These are phyloP conservation scores for Herpetomonas samuelpessoai DNA, from an alignment of 208 protist species.

Conservation along the genomic window DNA sequence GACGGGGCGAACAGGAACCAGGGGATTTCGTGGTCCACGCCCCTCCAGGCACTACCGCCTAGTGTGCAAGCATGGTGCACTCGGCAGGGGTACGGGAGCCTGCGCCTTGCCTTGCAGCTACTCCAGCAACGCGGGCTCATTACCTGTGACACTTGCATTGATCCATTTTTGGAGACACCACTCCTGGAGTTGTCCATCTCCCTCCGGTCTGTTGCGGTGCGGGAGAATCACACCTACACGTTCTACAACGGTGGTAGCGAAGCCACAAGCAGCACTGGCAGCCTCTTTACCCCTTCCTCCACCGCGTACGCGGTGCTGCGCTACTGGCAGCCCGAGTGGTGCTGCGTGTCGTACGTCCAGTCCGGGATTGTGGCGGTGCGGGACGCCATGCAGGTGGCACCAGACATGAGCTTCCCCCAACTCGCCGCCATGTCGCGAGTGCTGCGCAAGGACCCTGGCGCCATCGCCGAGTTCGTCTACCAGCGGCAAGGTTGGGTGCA, in stretches of 20 bases:
- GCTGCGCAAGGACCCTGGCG: constrained; percentile 25
- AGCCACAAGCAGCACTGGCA: too few relatives aligned
- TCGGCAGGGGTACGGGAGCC: constrained; percentile 29
- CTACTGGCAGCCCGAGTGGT: constrained; percentile 59
- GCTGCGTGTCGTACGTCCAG: constrained; percentile 3
- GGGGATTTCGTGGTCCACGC: constrained; percentile 35
- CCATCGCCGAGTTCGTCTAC: constrained; percentile 48
- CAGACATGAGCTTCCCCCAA: constrained; percentile 34
- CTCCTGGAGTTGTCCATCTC: constrained; percentile 21
- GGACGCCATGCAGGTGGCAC: constrained; percentile 23
- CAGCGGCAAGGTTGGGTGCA: constrained; percentile 11
- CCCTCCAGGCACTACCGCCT: constrained; percentile 42
- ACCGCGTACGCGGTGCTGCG: constrained; percentile 48
- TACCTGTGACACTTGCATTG: constrained; percentile 13
- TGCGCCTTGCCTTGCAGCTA: constrained; percentile 31
- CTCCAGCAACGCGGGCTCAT: constrained; percentile 49
- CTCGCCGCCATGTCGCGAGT: constrained; percentile 39
- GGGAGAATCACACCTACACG: constrained; percentile 15
- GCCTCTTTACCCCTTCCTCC: constrained; percentile 2
- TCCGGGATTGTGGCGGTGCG: background rate
- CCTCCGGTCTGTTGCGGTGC: constrained; percentile 12
- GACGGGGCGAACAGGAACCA: background rate
- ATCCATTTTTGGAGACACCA: constrained; percentile 17
- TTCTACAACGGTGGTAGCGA: constrained; percentile 1
- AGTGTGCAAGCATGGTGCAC: constrained; percentile 45